phyloP scores from a whole-genome alignment of 2,329 filamentous ascomycete genomes.

The Rhynchosporium agropyri region DNA sequence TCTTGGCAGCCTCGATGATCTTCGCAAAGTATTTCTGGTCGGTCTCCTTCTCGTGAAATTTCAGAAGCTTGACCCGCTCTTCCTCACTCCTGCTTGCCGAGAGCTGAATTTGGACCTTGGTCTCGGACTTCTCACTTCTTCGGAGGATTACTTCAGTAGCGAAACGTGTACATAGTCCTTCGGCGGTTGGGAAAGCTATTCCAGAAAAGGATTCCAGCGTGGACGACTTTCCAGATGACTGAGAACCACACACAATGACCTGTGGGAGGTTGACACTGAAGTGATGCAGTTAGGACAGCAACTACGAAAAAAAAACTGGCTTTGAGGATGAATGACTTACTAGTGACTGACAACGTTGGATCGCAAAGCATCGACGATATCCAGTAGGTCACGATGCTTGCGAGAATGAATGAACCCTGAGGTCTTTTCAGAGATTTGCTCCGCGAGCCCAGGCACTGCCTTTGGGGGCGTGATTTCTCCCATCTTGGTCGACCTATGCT shows the following conservation, averaged over 20 bases:
- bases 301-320: not conserved
- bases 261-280: conserved; percentile 45
- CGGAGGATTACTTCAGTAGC: conserved; percentile 48
- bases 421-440: conserved; percentile 22
- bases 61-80: conserved; percentile 22
- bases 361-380: conserved; percentile 59
- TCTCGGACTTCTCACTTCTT: conserved; percentile 14
- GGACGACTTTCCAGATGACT: conserved; percentile 45
- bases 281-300: not conserved
- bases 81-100: conserved; percentile 17
- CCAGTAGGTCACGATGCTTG: conserved; percentile 59
- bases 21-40: conserved; percentile 22
- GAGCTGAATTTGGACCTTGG: conserved; percentile 25
- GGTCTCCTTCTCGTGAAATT: conserved; percentile 24
- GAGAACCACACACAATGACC: conserved; percentile 48
- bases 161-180: conserved; percentile 47
- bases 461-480: conserved; percentile 4
- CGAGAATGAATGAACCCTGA: conserved; percentile 33
- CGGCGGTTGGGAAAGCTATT: conserved; percentile 45
- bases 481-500: not conserved
- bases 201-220: conserved; percentile 43
- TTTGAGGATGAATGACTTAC: conserved; percentile 2
- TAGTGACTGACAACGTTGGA: conserved; percentile 27
- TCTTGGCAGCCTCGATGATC: conserved; percentile 30
- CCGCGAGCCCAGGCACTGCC: conserved; percentile 15